A percentile compares a stretch with the other conserved stretches of the same genome.
Conservation (phyloP, 1,284 basidiomycete genomes). For the Sporisorium graminicola region DNA sequence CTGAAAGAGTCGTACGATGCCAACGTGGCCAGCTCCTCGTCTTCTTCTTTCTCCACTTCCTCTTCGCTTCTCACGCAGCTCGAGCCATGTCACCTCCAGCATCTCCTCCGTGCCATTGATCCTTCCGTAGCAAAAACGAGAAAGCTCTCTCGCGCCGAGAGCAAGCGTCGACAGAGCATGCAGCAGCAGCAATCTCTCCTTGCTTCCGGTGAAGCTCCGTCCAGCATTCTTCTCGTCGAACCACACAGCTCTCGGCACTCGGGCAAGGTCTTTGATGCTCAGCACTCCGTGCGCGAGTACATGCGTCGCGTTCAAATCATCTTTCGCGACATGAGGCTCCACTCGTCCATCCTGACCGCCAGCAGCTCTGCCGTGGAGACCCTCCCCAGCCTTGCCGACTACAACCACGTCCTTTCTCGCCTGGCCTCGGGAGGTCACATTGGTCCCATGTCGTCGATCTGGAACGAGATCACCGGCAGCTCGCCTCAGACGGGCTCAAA, state of each 20-base stretch:
- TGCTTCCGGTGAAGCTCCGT: conserved; percentile 14
- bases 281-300: conserved; percentile 43
- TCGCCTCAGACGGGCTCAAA: conserved; percentile 8
- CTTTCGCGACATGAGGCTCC: conserved; percentile 51
- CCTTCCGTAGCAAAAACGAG: conserved; percentile 39
- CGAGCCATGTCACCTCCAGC: conserved; percentile 36
- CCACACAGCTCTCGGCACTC: conserved; percentile 27
- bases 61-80: conserved; percentile 43
- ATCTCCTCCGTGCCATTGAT: conserved; percentile 51
- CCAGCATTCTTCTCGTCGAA: conserved; percentile 27
- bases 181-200: conserved; percentile 24
- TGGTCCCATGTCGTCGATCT: conserved; percentile 55
- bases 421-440: conserved; percentile 56
- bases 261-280: conserved; percentile 31
- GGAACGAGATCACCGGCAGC: conserved; percentile 49
- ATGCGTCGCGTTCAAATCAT: conserved; percentile 54
- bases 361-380: conserved; percentile 24
- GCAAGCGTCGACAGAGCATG: conserved; percentile 34
- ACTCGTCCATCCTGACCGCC: conserved; percentile 28
- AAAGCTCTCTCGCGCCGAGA: conserved; percentile 25
- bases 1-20: conserved; percentile 35
- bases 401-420: conserved; percentile 57
- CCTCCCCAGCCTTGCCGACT: conserved; percentile 47
- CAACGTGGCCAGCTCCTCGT: conserved; percentile 1
- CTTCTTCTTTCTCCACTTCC: conserved; percentile 10